Base-by-base conservation (phyloP, 2,329 filamentous ascomycete species). In the Torrubiellomyces zombiae region DNA sequence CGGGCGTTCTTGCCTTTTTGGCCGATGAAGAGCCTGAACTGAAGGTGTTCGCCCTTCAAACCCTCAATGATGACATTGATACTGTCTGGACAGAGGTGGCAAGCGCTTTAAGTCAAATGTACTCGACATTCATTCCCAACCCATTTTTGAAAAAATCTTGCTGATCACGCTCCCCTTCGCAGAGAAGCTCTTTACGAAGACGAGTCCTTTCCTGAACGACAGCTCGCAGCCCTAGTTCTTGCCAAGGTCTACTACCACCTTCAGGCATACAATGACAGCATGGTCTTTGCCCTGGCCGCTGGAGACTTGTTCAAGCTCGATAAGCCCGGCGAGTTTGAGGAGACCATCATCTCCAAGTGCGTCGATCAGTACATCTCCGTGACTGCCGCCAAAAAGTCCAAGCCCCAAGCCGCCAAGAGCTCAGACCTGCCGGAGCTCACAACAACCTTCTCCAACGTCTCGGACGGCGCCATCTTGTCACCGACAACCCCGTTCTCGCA, bases 221-320 rank as follows among this genome's bases (percentile, higher is more conserved):
- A 89, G 50, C 75, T 98, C 28, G 89, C 89, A 28, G 89, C 89
- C 27, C 67, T 98, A 24, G 83, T 98, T 27, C 78, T 92, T 21
- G 79, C 89, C 40, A 98, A 98, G 65, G 83, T 95, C 38, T 98
- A 95, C 60, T 98, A 95, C 49, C 89, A 98, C 49, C 73, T 98
- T 26, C 83, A 94, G 56, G 89, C 89, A 51, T 98, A 98, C 61
- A 89, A 94, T 49, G 89, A 98, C 60, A 94, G 86, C 55, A 95
- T 98, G 86, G 79, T 81, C 26, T 95, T 98, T 53, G 89, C 89
- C 35, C 70, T 98, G 22, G 85, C 83, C 30, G 85, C 89, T 14
- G 89, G 89, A 32, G 81, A 94, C 48, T 73, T 93, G 24, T 94
- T 98, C 63, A 81, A 91, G 58, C 69, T 95, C 37, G 80, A 94